phyloP scores from a whole-genome alignment of 139 green algal species.

The Raphidocelis subcapitata region DNA sequence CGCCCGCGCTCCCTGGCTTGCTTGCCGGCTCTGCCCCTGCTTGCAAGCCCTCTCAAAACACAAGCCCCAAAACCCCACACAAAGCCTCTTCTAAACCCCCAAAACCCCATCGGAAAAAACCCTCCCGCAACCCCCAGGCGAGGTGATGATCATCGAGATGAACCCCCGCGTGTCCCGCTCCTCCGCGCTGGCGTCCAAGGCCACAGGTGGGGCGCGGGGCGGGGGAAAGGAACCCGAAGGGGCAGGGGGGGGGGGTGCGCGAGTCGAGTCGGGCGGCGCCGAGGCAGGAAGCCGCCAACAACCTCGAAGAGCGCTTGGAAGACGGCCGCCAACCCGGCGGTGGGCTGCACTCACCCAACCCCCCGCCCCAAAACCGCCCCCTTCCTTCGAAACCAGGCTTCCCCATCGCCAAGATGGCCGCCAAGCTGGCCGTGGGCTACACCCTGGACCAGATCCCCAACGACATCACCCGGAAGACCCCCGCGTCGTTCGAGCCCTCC shows the following conservation, averaged over 20 bases:
- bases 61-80: slow-evolving; percentile 29
- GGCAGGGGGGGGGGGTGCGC: too few species aligned
- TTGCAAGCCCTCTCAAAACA: slow-evolving; percentile 46
- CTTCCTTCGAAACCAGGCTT: slow-evolving; percentile 91
- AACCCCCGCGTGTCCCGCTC: slow-evolving; percentile 97
- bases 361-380: too few species aligned
- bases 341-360: not conserved
- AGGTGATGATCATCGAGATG: slow-evolving; percentile 99
- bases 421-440: slow-evolving; percentile 96
- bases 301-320: too few species aligned
- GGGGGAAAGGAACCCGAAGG: too few species aligned
- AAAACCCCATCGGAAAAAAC: too few species aligned
- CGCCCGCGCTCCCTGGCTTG: too few species aligned
- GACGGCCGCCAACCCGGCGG: too few species aligned
- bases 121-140: slow-evolving; percentile 75
- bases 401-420: slow-evolving; percentile 99
- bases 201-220: slow-evolving; percentile 35
- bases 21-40: too few species aligned
- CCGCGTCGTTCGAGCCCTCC: slow-evolving; percentile 97
- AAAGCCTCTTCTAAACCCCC: too few species aligned
- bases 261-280: not conserved
- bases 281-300: not conserved
- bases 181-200: slow-evolving; percentile 98
- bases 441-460: slow-evolving; percentile 98
- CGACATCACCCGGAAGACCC: slow-evolving; percentile 99